Evolutionary conservation across 2,329 filamentous ascomycete species (phyloP).

Genomic region (Alternaria consortialis): DNA sequence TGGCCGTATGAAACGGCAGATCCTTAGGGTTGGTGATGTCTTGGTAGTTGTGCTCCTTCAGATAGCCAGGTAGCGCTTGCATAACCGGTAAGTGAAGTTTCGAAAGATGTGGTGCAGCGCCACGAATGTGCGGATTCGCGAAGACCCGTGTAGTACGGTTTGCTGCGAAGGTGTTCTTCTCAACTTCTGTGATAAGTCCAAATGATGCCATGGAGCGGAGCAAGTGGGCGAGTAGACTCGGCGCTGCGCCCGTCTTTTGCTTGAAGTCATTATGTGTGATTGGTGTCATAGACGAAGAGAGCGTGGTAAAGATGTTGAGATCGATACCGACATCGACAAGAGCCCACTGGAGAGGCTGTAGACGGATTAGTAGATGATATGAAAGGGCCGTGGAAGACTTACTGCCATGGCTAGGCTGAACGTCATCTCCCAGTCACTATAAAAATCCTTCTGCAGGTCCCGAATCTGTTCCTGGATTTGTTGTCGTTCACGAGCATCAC

Average conservation of each 20-base stretch:
- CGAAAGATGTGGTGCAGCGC: conserved; percentile 36
- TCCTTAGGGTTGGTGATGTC: conserved; percentile 35
- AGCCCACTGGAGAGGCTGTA: conserved; percentile 5
- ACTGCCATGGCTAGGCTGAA: conserved; percentile 16
- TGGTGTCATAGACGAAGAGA: conserved; percentile 7
- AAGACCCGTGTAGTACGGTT: conserved; percentile 42
- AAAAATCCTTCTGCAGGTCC: conserved; percentile 37
- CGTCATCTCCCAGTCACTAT: conserved; percentile 35
- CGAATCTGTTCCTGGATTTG: conserved; percentile 36
- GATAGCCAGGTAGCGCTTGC: conserved; percentile 41
- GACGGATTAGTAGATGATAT: background rate
- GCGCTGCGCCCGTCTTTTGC: conserved; percentile 33
- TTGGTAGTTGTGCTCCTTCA: conserved; percentile 39
- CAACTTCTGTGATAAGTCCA: conserved; percentile 41
- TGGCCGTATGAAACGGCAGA: conserved; percentile 37
- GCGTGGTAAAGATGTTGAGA: too few species aligned
- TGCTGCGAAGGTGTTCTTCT: conserved; percentile 38
- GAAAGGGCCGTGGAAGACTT: background rate
- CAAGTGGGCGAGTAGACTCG: conserved; percentile 42
- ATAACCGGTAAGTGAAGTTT: conserved; percentile 32
- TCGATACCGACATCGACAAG: too few species aligned
- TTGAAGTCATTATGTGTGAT: conserved; percentile 29
- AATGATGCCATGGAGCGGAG: conserved; percentile 47
- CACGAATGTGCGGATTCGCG: conserved; percentile 35
- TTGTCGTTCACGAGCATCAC: conserved; percentile 28